Conservation (phyloP, 106 monocot genomes). For the Dioscorea dumetorum region DNA sequence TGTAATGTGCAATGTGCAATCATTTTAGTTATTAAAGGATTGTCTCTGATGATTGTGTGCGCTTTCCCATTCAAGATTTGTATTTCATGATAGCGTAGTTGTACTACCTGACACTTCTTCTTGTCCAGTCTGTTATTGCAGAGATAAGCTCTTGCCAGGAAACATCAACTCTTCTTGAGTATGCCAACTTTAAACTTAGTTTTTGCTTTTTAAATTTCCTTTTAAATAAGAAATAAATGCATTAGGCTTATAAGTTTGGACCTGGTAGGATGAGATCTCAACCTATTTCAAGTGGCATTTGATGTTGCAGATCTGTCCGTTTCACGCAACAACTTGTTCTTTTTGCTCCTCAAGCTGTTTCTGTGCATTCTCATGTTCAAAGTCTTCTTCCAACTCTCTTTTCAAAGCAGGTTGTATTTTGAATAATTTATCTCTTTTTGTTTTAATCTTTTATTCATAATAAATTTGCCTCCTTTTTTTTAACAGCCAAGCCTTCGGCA, state of each 20-base stretch:
- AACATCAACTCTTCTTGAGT: constrained; percentile 86
- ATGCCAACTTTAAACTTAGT: constrained; percentile 22
- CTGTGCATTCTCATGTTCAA: constrained; percentile 82
- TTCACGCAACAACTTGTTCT: constrained; percentile 98
- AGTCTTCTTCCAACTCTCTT: constrained; percentile 85
- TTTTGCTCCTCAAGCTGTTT: constrained; percentile 98
- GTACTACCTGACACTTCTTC: not conserved
- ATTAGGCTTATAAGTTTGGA: not conserved
- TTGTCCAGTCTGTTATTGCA: constrained; percentile 77
- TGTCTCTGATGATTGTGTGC: no score
- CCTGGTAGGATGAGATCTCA: not conserved
- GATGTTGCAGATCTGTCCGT: constrained; percentile 71
- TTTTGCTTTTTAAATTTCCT: not conserved
- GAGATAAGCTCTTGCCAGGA: constrained; percentile 90
- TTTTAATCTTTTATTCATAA: constrained; percentile 1
- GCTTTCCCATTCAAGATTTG: no score
- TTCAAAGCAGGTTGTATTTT: constrained; percentile 72
- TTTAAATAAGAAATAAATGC: no score
- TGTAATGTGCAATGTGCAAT: no score
- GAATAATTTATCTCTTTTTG: not conserved
- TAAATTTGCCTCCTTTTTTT: constrained; percentile 16
- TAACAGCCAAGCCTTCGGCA: constrained; percentile 89
- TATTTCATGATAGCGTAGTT: not conserved
- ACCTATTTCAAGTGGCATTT: not conserved
- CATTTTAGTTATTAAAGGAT: no score